phyloP scores from a whole-genome alignment of 1,284 basidiomycete genomes.

The Trichosporon asahii region DNA sequence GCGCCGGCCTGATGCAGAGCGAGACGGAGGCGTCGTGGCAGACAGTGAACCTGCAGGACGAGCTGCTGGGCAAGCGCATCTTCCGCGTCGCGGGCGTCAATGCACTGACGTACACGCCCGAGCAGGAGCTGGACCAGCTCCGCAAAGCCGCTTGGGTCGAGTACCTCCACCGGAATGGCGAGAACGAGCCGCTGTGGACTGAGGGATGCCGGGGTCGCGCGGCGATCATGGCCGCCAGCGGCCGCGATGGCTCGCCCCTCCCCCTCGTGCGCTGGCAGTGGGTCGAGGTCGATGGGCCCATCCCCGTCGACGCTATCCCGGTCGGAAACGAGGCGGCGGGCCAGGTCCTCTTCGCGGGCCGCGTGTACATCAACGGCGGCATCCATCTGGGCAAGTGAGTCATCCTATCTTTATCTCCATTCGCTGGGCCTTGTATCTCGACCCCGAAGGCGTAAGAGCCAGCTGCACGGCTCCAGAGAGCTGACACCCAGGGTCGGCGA shows the following conservation, averaged over 20 bases:
- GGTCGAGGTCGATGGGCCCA: constrained; percentile 34
- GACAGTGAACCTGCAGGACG: constrained; percentile 26
- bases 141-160: constrained; percentile 36
- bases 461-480: too few relatives aligned
- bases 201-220: constrained; percentile 59
- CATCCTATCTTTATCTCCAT: too few relatives aligned
- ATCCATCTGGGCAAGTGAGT: constrained; percentile 50
- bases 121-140: constrained; percentile 28
- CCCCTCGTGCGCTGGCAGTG: constrained; percentile 46
- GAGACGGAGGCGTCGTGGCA: constrained; percentile 13
- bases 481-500: constrained; percentile 33
- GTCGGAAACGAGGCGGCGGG: constrained; percentile 46
- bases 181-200: constrained; percentile 62
- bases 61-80: constrained; percentile 37
- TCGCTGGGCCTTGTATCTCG: too few relatives aligned
- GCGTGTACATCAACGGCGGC: constrained; percentile 46
- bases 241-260: constrained; percentile 54
- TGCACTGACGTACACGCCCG: constrained; percentile 34
- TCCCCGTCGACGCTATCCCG: constrained; percentile 46
- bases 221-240: constrained; percentile 59
- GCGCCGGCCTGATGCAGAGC: not conserved
- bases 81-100: constrained; percentile 45
- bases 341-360: constrained; percentile 40
- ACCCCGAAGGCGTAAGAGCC: too few relatives aligned
- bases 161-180: constrained; percentile 25